A percentile compares a stretch with the other conserved stretches of the same genome.
phyloP scores from a whole-genome alignment of 495 filamentous ascomycete genomes.

The Tuber borchii region DNA sequence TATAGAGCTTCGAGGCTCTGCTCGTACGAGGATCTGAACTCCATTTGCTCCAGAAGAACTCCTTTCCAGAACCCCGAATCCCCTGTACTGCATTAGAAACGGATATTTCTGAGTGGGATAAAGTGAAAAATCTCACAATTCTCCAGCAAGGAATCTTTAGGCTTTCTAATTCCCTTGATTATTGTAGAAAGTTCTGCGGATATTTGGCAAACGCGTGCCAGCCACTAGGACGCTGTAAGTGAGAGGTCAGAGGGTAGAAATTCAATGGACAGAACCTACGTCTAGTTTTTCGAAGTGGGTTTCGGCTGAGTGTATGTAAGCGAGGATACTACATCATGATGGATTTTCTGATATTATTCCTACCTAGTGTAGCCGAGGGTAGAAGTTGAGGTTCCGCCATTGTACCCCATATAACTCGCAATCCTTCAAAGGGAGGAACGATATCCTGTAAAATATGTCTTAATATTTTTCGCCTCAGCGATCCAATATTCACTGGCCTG shows the following conservation, averaged over 20 bases:
- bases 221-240: neutral
- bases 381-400: neutral
- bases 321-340: neutral
- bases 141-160: neutral
- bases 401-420: neutral
- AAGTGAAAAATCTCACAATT: neutral
- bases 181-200: neutral
- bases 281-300: neutral
- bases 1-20: conserved; percentile 4
- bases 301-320: neutral
- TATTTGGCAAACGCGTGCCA: neutral
- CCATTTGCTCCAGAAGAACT: too few species aligned
- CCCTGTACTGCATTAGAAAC: neutral
- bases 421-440: conserved; percentile 1
- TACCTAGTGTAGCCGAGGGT: neutral
- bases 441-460: neutral
- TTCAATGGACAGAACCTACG: neutral
- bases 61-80: too few species aligned
- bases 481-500: neutral
- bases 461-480: neutral
- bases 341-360: neutral
- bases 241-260: neutral
- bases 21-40: conserved; percentile 19
- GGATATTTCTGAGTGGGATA: neutral
- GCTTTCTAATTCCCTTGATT: neutral